Percentiles rank a stretch among this genome's conserved stretches.
phyloP scores from a whole-genome alignment of 371 early-diverging fungal genomes.

The Mortierella sp. region DNA sequence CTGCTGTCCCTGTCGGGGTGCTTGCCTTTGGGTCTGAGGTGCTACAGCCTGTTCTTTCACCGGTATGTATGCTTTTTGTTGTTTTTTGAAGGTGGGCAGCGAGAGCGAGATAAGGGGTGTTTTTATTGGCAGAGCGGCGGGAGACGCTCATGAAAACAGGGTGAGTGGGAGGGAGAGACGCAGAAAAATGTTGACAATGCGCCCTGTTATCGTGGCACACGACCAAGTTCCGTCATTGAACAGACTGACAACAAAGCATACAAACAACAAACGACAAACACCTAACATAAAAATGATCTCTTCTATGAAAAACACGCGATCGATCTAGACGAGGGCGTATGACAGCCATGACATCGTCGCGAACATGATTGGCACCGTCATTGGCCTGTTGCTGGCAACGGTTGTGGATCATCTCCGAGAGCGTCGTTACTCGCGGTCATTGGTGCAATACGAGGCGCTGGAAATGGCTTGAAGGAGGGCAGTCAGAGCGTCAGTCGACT shows the following conservation, averaged over 20 bases:
- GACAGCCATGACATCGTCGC: slow-evolving; percentile 49
- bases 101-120: not conserved
- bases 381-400: slow-evolving; percentile 27
- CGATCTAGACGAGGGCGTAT: slow-evolving; percentile 36
- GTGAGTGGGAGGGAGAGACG: no score
- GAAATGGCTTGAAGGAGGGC: slow-evolving; percentile 33
- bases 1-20: slow-evolving; percentile 28
- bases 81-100: not conserved
- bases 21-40: slow-evolving; percentile 50
- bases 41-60: slow-evolving; percentile 46
- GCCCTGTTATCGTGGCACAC: not conserved
- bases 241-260: not conserved
- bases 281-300: not conserved
- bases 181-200: no score
- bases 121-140: not conserved
- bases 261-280: not conserved
- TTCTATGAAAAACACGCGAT: not conserved
- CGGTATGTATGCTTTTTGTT: slow-evolving; percentile 20
- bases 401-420: slow-evolving; percentile 32
- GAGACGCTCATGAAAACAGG: not conserved
- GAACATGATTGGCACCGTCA: slow-evolving; percentile 28
- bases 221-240: not conserved
- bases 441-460: slow-evolving; percentile 34
- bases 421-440: slow-evolving; percentile 20
- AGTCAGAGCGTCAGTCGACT: no score